Conservation (phyloP, 805 yeast genomes). For the Ogataea neopini region DNA sequence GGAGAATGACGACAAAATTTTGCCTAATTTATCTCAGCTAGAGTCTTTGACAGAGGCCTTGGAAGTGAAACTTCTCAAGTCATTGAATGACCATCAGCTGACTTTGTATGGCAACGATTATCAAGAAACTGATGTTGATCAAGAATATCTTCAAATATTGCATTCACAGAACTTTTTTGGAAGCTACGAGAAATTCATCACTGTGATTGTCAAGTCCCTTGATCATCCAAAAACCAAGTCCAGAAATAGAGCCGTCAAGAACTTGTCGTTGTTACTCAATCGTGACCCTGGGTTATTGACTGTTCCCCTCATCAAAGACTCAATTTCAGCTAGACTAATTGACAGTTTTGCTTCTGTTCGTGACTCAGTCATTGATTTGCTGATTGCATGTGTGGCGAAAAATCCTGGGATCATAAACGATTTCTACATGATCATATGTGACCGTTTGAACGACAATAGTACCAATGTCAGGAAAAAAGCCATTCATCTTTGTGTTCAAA, state of each 20-base stretch:
- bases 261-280: slow-evolving; percentile 55
- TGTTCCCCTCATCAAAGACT: slow-evolving; percentile 49
- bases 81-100: slow-evolving; percentile 8
- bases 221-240: slow-evolving; percentile 52
- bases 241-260: slow-evolving; percentile 65
- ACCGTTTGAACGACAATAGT: slow-evolving; percentile 58
- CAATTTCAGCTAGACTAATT: slow-evolving; percentile 51
- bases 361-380: slow-evolving; percentile 71
- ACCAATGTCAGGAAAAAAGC: slow-evolving; percentile 65
- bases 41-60: not conserved
- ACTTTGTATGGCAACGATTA: not conserved
- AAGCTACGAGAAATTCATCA: slow-evolving; percentile 54
- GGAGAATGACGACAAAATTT: not conserved
- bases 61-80: slow-evolving; percentile 5
- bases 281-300: slow-evolving; percentile 53
- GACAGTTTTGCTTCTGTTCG: slow-evolving; percentile 73
- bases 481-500: slow-evolving; percentile 47
- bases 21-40: not conserved
- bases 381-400: slow-evolving; percentile 47
- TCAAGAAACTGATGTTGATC: not conserved
- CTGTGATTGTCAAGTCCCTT: slow-evolving; percentile 48
- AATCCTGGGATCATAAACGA: slow-evolving; percentile 47
- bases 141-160: slow-evolving; percentile 28
- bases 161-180: slow-evolving; percentile 35
- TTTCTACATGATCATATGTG: slow-evolving; percentile 51